These are phyloP conservation scores for Hypocreales sp. DNA, from an alignment of 2,329 filamentous ascomycete species.

Conservation along the genomic window DNA sequence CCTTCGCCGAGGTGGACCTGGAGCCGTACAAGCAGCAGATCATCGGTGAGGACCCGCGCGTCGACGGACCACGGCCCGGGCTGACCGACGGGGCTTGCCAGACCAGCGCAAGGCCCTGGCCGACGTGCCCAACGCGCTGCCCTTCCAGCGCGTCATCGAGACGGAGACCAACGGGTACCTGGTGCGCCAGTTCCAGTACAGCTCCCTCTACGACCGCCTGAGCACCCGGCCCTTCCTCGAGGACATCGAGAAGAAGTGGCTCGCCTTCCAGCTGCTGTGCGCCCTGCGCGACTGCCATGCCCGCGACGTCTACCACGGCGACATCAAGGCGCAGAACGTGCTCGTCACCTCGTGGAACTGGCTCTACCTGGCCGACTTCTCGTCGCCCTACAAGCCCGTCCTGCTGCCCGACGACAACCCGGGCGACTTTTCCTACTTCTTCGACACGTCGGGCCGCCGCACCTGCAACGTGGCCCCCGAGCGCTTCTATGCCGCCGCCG, in stretches of 20 bases:
- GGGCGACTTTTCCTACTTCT: slow-evolving; percentile 94
- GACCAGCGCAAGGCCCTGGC: slow-evolving; percentile 66
- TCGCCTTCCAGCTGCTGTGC: slow-evolving; percentile 88
- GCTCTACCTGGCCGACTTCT: slow-evolving; percentile 96
- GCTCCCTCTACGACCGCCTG: slow-evolving; percentile 90
- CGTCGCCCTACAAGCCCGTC: slow-evolving; percentile 85
- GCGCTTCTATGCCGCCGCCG: slow-evolving; percentile 62
- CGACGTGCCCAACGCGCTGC: slow-evolving; percentile 79
- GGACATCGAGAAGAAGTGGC: slow-evolving; percentile 97
- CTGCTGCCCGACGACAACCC: slow-evolving; percentile 93
- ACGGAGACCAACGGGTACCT: slow-evolving; percentile 85
- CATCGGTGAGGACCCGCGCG: slow-evolving; percentile 40
- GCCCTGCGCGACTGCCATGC: slow-evolving; percentile 84
- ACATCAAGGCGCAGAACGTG: slow-evolving; percentile 97
- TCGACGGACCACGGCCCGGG: too few species aligned
- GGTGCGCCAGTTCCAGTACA: slow-evolving; percentile 89
- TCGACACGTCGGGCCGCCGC: slow-evolving; percentile 78
- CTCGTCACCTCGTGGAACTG: slow-evolving; percentile 98
- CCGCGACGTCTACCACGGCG: slow-evolving; percentile 82
- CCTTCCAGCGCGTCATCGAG: slow-evolving; percentile 82
- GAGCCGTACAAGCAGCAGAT: slow-evolving; percentile 66
- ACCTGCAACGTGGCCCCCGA: slow-evolving; percentile 95
- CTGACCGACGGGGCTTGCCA: too few species aligned
- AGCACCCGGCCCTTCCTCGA: slow-evolving; percentile 94
- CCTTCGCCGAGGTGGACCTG: slow-evolving; percentile 67